Evolutionary conservation across 495 filamentous ascomycete species (phyloP).

Genomic region (Penicillium roqueforti): DNA sequence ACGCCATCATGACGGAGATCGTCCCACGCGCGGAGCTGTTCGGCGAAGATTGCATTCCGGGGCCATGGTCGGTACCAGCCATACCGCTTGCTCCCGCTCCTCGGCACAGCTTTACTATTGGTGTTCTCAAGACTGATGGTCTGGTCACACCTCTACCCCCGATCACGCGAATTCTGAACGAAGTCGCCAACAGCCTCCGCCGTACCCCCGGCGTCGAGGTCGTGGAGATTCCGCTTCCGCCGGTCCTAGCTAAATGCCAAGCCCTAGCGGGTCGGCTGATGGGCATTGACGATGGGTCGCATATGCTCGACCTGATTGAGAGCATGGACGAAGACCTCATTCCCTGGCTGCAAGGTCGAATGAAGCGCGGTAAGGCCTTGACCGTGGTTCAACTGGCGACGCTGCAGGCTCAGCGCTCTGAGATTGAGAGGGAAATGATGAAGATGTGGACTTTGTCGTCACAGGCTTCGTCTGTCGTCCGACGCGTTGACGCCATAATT

Average conservation of each 20-base stretch:
- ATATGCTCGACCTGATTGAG: slow-evolving; percentile 53
- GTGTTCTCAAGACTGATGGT: slow-evolving; percentile 55
- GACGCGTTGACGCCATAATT: slow-evolving; percentile 52
- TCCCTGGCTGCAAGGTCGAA: slow-evolving; percentile 52
- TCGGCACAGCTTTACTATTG: slow-evolving; percentile 43
- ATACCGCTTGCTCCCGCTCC: slow-evolving; percentile 4
- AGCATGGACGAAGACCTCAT: slow-evolving; percentile 52
- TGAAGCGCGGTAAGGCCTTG: slow-evolving; percentile 39
- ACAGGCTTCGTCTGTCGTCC: slow-evolving; percentile 14
- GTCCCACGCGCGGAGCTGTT: slow-evolving; percentile 46
- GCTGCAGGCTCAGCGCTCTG: slow-evolving; percentile 47
- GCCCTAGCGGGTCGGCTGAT: slow-evolving; percentile 54
- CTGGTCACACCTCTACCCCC: slow-evolving; percentile 57
- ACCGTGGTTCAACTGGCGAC: slow-evolving; percentile 42
- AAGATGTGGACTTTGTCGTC: slow-evolving; percentile 47
- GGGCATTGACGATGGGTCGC: slow-evolving; percentile 49
- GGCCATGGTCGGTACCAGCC: slow-evolving; percentile 41
- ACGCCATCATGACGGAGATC: slow-evolving; percentile 47
- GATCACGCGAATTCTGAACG: slow-evolving; percentile 48
- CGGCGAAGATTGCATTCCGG: slow-evolving; percentile 47
- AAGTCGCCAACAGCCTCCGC: slow-evolving; percentile 44
- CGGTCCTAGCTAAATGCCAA: slow-evolving; percentile 49
- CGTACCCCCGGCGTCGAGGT: slow-evolving; percentile 46
- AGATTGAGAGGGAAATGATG: slow-evolving; percentile 52
- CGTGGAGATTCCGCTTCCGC: slow-evolving; percentile 48